Percentiles rank a stretch among this genome's conserved stretches.
Evolutionary conservation across 2,329 filamentous ascomycete species (phyloP).

Genomic region (Xylariaceae sp.): DNA sequence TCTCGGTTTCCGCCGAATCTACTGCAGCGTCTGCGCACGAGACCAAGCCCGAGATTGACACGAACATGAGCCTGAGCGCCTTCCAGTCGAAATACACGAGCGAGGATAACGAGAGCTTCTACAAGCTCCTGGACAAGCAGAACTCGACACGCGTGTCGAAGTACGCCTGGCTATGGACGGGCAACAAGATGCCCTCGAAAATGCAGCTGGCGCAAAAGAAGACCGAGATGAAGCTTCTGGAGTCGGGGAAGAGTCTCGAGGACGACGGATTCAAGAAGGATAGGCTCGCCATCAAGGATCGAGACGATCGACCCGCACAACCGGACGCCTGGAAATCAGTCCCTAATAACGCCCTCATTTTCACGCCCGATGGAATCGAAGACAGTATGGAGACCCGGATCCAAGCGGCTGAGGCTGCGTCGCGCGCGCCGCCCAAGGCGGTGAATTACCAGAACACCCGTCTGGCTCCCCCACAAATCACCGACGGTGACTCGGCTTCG

Average conservation of each 20-base stretch:
- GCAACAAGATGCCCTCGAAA: slow-evolving; percentile 81
- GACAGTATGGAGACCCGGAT: slow-evolving; percentile 56
- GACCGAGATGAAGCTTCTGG: slow-evolving; percentile 49
- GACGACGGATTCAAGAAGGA: slow-evolving; percentile 56
- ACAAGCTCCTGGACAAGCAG: slow-evolving; percentile 82
- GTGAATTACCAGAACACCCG: slow-evolving; percentile 83
- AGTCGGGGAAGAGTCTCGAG: slow-evolving; percentile 40
- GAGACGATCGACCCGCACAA: slow-evolving; percentile 66
- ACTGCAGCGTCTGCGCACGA: slow-evolving; percentile 33
- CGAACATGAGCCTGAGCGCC: slow-evolving; percentile 71
- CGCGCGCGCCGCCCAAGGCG: slow-evolving; percentile 68
- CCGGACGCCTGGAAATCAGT: slow-evolving; percentile 70
- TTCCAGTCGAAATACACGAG: slow-evolving; percentile 95
- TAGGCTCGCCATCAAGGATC: slow-evolving; percentile 59
- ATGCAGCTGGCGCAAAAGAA: slow-evolving; percentile 64
- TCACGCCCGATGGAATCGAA: slow-evolving; percentile 62
- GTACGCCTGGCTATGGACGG: slow-evolving; percentile 82
- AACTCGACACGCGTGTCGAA: slow-evolving; percentile 80
- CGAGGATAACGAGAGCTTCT: slow-evolving; percentile 97
- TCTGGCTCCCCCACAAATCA: slow-evolving; percentile 49
- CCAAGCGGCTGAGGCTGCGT: slow-evolving; percentile 63
- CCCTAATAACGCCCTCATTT: slow-evolving; percentile 85
- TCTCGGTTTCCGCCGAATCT: slow-evolving; percentile 45
- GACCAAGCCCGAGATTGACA: slow-evolving; percentile 54
- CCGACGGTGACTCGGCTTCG: slow-evolving; percentile 34